phyloP scores from a whole-genome alignment of 2,329 filamentous ascomycete genomes.

The Trichoderma semiorbis region DNA sequence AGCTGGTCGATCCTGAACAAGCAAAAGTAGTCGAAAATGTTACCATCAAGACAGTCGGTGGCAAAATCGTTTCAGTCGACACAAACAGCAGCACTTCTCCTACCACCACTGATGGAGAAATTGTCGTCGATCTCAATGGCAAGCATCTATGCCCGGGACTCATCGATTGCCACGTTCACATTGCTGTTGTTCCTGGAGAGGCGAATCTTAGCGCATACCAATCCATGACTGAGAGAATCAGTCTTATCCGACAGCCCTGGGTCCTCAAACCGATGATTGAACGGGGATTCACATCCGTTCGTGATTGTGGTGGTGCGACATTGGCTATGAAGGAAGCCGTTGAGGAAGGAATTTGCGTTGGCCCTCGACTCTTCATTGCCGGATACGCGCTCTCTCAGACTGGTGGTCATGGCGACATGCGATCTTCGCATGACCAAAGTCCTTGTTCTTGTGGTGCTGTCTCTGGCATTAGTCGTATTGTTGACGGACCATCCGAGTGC shows the following conservation, averaged over 20 bases:
- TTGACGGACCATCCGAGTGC: slow-evolving; percentile 53
- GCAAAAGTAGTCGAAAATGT: slow-evolving; percentile 32
- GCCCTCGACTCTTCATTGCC: slow-evolving; percentile 53
- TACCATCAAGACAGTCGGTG: slow-evolving; percentile 31
- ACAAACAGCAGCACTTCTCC: not conserved
- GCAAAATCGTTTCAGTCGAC: not conserved
- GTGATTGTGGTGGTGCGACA: slow-evolving; percentile 56
- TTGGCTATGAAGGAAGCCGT: slow-evolving; percentile 53
- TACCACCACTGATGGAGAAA: not conserved
- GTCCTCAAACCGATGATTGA: slow-evolving; percentile 47
- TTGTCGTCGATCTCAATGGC: slow-evolving; percentile 24
- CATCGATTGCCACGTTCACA: slow-evolving; percentile 33
- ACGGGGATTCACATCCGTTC: slow-evolving; percentile 55
- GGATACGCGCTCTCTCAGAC: slow-evolving; percentile 53
- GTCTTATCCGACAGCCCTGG: slow-evolving; percentile 44
- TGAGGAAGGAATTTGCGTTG: slow-evolving; percentile 48
- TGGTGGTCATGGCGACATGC: slow-evolving; percentile 54
- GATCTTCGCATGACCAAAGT: slow-evolving; percentile 35
- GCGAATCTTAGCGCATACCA: slow-evolving; percentile 26
- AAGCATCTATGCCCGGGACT: slow-evolving; percentile 31
- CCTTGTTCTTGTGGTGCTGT: slow-evolving; percentile 44
- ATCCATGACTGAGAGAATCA: slow-evolving; percentile 33
- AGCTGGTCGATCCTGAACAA: slow-evolving; percentile 39
- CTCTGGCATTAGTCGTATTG: slow-evolving; percentile 41
- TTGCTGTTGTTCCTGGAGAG: slow-evolving; percentile 30